Conservation (phyloP, 805 yeast genomes). For the Kuraishia capsulata region DNA sequence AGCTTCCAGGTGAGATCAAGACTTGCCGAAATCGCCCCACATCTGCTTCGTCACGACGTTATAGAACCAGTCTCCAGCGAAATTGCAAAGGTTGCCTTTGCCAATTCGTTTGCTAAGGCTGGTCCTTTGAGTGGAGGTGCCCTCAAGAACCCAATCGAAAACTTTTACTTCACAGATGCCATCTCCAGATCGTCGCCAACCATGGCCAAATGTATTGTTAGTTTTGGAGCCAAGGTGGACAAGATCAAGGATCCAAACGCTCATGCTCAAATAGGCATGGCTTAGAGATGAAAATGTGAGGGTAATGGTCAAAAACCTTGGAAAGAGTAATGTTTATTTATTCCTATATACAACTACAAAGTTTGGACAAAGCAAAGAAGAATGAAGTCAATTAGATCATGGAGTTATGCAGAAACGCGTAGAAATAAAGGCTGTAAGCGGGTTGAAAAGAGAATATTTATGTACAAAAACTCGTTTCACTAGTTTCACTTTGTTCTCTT, state of each 20-base stretch:
- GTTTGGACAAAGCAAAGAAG: not conserved
- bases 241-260: constrained; percentile 41
- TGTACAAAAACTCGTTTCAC: too few relatives aligned
- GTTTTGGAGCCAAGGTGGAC: constrained; percentile 60
- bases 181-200: constrained; percentile 83
- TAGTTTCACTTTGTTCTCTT: too few relatives aligned
- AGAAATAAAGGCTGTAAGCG: not conserved
- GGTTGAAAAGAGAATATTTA: too few relatives aligned
- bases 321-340: too few relatives aligned
- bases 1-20: constrained; percentile 57
- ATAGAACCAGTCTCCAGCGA: constrained; percentile 59
- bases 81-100: constrained; percentile 48
- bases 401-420: too few relatives aligned
- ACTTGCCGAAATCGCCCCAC: constrained; percentile 72
- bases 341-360: not conserved
- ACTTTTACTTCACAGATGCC: constrained; percentile 84
- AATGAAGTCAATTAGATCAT: not conserved
- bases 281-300: constrained; percentile 7
- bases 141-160: constrained; percentile 64
- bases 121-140: constrained; percentile 30
- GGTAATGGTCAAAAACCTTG: too few relatives aligned
- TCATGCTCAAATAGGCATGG: constrained; percentile 21
- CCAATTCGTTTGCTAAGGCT: constrained; percentile 19
- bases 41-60: constrained; percentile 64
- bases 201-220: constrained; percentile 78